Percentiles rank a stretch among this genome's conserved stretches.
Conservation (phyloP, 768 basidiomycete species). For the Lactarius hatsudake region DNA sequence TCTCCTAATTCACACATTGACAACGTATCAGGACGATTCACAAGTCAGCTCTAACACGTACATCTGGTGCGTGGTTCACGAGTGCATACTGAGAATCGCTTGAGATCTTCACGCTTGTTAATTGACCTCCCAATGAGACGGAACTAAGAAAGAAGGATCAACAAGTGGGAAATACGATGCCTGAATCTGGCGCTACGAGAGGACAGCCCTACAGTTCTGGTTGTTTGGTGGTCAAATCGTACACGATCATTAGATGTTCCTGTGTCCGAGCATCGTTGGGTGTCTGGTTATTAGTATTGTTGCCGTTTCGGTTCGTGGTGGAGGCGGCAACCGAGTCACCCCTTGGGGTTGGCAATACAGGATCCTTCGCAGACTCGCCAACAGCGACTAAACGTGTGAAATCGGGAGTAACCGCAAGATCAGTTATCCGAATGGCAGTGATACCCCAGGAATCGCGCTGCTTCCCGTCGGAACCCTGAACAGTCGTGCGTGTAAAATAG, state of each 20-base stretch:
- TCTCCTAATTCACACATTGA: slow-evolving; percentile 55
- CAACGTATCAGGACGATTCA: slow-evolving; percentile 17
- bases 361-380: slow-evolving; percentile 53
- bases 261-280: slow-evolving; percentile 39
- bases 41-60: slow-evolving; percentile 39
- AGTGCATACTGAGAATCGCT: slow-evolving; percentile 83
- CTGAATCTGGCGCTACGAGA: slow-evolving; percentile 8
- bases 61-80: slow-evolving; percentile 84
- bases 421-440: slow-evolving; percentile 76
- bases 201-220: slow-evolving; percentile 57
- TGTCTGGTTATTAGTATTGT: slow-evolving; percentile 24
- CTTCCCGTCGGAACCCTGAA: slow-evolving; percentile 72
- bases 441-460: slow-evolving; percentile 65
- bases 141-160: slow-evolving; percentile 44
- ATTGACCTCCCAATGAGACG: slow-evolving; percentile 67
- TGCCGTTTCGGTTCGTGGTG: slow-evolving; percentile 31
- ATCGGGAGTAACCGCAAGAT: slow-evolving; percentile 85
- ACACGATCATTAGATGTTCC: slow-evolving; percentile 71
- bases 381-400: slow-evolving; percentile 80
- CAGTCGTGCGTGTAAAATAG: slow-evolving; percentile 15
- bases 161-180: slow-evolving; percentile 16
- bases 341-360: slow-evolving; percentile 14
- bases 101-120: slow-evolving; percentile 86
- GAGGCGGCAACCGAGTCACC: slow-evolving; percentile 30
- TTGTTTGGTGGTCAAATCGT: slow-evolving; percentile 67